Base-by-base conservation (phyloP, 176 grass and related monocot genomes). In the Carex myosuroides region DNA sequence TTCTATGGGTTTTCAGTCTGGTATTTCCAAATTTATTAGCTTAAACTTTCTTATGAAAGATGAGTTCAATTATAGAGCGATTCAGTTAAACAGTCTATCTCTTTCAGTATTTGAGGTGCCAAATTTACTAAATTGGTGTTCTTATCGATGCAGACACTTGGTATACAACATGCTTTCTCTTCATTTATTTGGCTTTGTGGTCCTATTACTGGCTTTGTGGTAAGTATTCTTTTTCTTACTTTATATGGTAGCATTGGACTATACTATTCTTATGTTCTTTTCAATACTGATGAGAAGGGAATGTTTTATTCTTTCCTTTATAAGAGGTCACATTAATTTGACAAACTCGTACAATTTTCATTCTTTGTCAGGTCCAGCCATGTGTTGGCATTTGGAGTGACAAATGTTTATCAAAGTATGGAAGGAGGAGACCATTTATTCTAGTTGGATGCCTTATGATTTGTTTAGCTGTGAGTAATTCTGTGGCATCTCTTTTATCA, bases 111-210 rank as follows among this genome's bases (percentile, higher is more conserved):
- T 85, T 76, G 26, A 66, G 41, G 50, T 85, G 30, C 3, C 22
- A 83, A 7, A 33, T 84, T 64, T 46, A 60, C 70, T 21, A 85
- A 32, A 18, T 42, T 81, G 48, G 13, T 81, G 2, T 84, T 48
- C 0, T 1, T 70, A 76, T 83, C 89, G 56, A 8, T 88, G 91
- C 96, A 99, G 96, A 99, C 96, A 39, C 89, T 99, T 70, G 96
- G 96, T 83, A 99, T 99, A 92, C 84, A 99, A 50, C 96, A 99
- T 90, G 93, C 91, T 8, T 90, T 95, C 87, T 91, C 93, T 44
- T 99, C 96, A 14, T 95, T 99, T 73, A 99, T 99, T 80, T 99
- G 96, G 96, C 93, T 99, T 18, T 99, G 96, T 30, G 96, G 96
- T 22, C 96, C 96, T 8, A 92, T 99, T 48, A 99, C 96, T 73